Percentiles rank a stretch among this genome's conserved stretches.
phyloP scores from a whole-genome alignment of 805 yeast genomes.

The Saccharomycopsis malanga region DNA sequence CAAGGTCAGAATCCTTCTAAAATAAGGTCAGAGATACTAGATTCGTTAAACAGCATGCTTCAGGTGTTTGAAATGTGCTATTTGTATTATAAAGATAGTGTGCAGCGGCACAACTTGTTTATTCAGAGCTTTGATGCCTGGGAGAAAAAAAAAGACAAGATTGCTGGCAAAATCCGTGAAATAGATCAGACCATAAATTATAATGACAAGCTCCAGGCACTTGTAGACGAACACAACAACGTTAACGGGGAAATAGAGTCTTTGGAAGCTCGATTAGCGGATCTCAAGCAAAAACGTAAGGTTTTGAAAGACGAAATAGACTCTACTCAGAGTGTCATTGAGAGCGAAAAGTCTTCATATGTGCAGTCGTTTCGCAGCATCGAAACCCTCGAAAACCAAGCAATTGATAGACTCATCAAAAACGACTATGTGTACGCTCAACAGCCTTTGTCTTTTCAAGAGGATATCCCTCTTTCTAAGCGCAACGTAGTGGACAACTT shows the following conservation, averaged over 20 bases:
- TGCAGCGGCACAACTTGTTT: not conserved
- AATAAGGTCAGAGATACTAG: not conserved
- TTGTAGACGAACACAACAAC: slow-evolving; percentile 8
- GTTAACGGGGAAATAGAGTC: slow-evolving; percentile 13
- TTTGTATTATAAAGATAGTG: slow-evolving; percentile 4
- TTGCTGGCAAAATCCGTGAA: slow-evolving; percentile 1
- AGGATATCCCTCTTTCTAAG: slow-evolving; percentile 6
- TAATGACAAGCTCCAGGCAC: slow-evolving; percentile 7
- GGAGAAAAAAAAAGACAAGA: slow-evolving; percentile 11
- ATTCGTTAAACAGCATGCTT: not conserved
- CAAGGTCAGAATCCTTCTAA: slow-evolving; percentile 7
- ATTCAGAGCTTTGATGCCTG: slow-evolving; percentile 11
- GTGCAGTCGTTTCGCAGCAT: not conserved
- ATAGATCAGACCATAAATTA: slow-evolving; percentile 9
- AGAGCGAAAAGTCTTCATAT: slow-evolving; percentile 16
- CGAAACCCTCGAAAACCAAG: slow-evolving; percentile 10
- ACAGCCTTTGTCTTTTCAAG: not conserved
- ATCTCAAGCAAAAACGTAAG: slow-evolving; percentile 10
- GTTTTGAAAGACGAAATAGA: slow-evolving; percentile 13
- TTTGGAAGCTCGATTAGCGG: slow-evolving; percentile 12
- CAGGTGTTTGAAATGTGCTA: not conserved
- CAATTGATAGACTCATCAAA: slow-evolving; percentile 12
- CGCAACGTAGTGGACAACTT: slow-evolving; percentile 20
- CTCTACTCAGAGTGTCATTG: slow-evolving; percentile 12
- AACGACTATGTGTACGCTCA: slow-evolving; percentile 2